Conservation (phyloP, 768 basidiomycete genomes). For the Russula ochroleuca region DNA sequence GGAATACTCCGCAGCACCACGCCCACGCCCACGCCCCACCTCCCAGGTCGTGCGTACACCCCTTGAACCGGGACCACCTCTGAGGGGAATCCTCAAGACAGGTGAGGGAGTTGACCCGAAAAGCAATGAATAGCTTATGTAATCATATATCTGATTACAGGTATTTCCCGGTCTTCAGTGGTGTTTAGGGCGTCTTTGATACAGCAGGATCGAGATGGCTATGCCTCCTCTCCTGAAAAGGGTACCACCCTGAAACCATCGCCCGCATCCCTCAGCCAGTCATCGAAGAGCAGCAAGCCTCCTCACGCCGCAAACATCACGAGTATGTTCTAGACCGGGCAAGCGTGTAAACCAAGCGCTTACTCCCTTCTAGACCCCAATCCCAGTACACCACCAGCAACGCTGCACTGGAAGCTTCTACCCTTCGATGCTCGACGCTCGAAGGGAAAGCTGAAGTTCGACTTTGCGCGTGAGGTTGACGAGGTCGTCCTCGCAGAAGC, state of each 20-base stretch:
- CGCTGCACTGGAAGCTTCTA: conserved; percentile 48
- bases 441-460: conserved; percentile 45
- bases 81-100: conserved; percentile 27
- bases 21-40: conserved; percentile 8
- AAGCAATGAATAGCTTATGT: conserved; percentile 5
- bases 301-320: not conserved
- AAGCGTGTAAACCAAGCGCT: not conserved
- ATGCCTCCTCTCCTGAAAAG: conserved; percentile 33
- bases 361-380: conserved; percentile 8
- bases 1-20: conserved; percentile 9
- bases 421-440: conserved; percentile 37
- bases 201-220: conserved; percentile 25
- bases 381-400: conserved; percentile 36
- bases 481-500: conserved; percentile 31
- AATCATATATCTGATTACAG: conserved; percentile 13
- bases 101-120: conserved; percentile 18
- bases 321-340: not conserved
- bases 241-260: not conserved
- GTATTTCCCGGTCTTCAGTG: conserved; percentile 13
- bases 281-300: conserved; percentile 8
- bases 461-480: conserved; percentile 38
- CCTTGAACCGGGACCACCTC: conserved; percentile 4
- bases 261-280: not conserved
- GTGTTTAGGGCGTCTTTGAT: conserved; percentile 14
- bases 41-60: conserved; percentile 14